These are phyloP conservation scores for Eucalyptus leucophloia DNA, from an alignment of 345 rosid genomes.

Conservation along the genomic window DNA sequence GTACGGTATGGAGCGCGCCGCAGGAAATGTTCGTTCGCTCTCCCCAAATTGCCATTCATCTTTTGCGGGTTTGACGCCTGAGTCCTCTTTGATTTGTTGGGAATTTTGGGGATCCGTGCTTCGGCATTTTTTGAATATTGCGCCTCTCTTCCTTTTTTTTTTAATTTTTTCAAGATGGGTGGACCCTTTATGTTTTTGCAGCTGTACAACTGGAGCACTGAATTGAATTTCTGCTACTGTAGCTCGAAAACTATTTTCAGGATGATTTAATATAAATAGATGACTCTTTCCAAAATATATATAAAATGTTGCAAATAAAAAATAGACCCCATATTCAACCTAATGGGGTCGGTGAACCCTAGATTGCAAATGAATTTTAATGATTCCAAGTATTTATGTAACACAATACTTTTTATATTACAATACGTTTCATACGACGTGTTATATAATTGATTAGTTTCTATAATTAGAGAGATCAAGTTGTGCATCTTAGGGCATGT, in stretches of 20 bases:
- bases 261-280: neutral
- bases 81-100: neutral
- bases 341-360: neutral
- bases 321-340: neutral
- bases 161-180: neutral
- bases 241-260: neutral
- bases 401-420: rapidly evolving
- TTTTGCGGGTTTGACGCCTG: neutral
- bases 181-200: neutral
- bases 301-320: too few relatives aligned
- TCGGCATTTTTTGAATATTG: neutral
- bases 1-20: neutral
- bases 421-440: neutral
- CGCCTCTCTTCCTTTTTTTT: neutral
- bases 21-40: neutral
- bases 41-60: neutral
- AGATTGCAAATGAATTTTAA: neutral
- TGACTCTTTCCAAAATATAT: neutral
- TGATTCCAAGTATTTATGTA: too few relatives aligned
- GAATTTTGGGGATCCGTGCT: neutral
- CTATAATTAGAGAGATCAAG: too few relatives aligned
- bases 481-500: too few relatives aligned
- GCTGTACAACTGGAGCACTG: neutral
- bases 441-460: neutral
- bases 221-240: neutral